phyloP scores from a whole-genome alignment of 192 early-diverging fungal species.

The Coemansia aciculifera region DNA sequence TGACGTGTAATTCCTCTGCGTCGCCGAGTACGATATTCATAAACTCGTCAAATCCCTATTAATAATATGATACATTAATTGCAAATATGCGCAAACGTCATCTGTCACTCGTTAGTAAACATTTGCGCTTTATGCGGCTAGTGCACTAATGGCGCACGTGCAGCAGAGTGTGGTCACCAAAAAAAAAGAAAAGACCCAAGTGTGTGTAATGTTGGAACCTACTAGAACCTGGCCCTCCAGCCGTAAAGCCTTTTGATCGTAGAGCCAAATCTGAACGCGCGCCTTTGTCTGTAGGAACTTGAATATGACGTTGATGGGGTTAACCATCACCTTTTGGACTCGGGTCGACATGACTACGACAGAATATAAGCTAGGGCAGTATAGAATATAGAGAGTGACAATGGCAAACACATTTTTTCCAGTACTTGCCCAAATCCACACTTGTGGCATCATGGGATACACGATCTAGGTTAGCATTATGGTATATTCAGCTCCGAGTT shows the following conservation, averaged over 20 bases:
- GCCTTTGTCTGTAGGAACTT: constrained; percentile 91
- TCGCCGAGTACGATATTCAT: constrained; percentile 95
- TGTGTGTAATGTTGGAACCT: constrained; percentile 20
- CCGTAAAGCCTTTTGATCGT: constrained; percentile 79
- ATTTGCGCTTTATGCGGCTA: neutral
- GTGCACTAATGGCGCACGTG: neutral
- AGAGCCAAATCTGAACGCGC: constrained; percentile 93
- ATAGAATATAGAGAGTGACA: neutral
- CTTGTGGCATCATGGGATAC: neutral
- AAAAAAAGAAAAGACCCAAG: neutral
- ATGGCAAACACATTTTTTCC: neutral
- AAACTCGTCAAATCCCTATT: constrained; percentile 97
- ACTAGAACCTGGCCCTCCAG: constrained; percentile 95
- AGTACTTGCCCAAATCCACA: neutral
- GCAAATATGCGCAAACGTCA: neutral
- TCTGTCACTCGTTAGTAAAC: neutral
- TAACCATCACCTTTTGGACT: constrained; percentile 57
- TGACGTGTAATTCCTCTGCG: constrained; percentile 79
- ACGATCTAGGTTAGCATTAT: neutral
- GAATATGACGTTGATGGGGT: constrained; percentile 89
- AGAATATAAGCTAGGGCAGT: neutral
- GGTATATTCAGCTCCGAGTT: neutral
- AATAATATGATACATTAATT: neutral
- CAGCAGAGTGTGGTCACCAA: neutral
- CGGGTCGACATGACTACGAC: constrained; percentile 47